A percentile compares a stretch with the other conserved stretches of the same genome.
Evolutionary conservation across 352 stramenopile species (phyloP).

Genomic region (Phytophthora uliginosa): DNA sequence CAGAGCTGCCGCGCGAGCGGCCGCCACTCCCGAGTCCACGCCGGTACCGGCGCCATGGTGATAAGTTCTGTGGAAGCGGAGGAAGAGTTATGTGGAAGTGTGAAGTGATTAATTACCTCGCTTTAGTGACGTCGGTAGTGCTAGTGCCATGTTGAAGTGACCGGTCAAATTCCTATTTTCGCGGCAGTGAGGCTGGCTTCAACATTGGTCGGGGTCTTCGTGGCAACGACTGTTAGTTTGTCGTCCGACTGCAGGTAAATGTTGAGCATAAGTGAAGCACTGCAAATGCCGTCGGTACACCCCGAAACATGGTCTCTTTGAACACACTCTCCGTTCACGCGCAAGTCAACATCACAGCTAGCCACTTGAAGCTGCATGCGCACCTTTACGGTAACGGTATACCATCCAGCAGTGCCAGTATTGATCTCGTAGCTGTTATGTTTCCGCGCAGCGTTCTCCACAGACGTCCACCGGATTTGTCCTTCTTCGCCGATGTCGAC

Average conservation of each 20-base stretch:
- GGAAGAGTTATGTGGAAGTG: too few relatives aligned
- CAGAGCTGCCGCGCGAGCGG: constrained; percentile 65
- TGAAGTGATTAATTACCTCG: too few relatives aligned
- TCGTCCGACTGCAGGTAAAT: background rate
- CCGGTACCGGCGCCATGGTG: constrained; percentile 41
- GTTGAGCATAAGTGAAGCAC: background rate
- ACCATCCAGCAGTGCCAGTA: background rate
- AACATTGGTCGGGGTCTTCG: background rate
- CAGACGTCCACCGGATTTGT: background rate
- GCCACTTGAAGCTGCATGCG: background rate
- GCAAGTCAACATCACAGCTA: background rate
- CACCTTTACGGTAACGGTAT: background rate
- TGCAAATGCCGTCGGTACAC: background rate
- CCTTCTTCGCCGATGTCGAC: background rate
- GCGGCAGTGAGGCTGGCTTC: background rate
- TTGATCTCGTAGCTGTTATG: background rate
- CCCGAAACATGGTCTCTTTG: background rate
- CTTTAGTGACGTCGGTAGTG: too few relatives aligned
- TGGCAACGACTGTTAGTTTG: background rate
- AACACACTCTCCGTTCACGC: background rate
- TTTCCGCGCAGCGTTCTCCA: background rate
- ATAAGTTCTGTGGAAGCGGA: too few relatives aligned
- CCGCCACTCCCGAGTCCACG: constrained; percentile 74
- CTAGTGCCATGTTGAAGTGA: background rate
- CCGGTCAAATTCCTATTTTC: background rate